Evolutionary conservation across 805 yeast species (phyloP).

Genomic region (Debaryomyces hansenii): DNA sequence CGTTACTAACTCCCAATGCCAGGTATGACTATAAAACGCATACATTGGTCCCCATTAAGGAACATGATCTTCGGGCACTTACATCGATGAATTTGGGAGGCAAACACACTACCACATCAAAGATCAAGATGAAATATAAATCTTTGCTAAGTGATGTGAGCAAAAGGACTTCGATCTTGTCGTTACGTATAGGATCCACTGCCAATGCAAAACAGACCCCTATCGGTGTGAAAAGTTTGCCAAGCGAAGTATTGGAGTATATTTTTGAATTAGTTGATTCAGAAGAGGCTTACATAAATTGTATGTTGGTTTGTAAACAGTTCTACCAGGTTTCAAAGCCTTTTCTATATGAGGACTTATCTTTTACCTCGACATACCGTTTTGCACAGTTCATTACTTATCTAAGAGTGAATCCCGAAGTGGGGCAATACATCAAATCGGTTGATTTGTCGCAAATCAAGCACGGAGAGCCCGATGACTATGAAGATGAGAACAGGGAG

Average conservation of each 20-base stretch:
- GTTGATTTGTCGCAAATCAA: conserved; percentile 57
- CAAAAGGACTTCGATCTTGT: conserved; percentile 39
- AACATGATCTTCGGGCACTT: conserved; percentile 3
- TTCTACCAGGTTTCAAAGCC: conserved; percentile 55
- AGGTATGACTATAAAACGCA: conserved; percentile 53
- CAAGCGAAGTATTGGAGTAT: conserved; percentile 42
- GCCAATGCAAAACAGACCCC: conserved; percentile 4
- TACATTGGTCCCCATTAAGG: conserved; percentile 37
- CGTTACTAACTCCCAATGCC: conserved; percentile 48
- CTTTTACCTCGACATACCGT: conserved; percentile 69
- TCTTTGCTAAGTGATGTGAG: conserved; percentile 50
- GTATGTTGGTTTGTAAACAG: conserved; percentile 49
- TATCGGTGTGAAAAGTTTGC: conserved; percentile 31
- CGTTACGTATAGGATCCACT: conserved; percentile 14
- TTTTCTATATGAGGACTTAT: conserved; percentile 53
- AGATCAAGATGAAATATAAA: conserved; percentile 43
- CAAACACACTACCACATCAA: background rate
- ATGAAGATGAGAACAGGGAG: conserved; percentile 9
- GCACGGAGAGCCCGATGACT: conserved; percentile 30
- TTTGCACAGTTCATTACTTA: conserved; percentile 77
- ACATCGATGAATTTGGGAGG: background rate
- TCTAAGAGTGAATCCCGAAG: conserved; percentile 52
- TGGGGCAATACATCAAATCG: conserved; percentile 55
- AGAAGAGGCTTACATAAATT: conserved; percentile 36
- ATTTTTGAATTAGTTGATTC: conserved; percentile 36